Evolutionary conservation across 352 stramenopile species (phyloP), one percentile per base, ranked within the genome.

Genomic region (Phytophthora megakarya): DNA sequence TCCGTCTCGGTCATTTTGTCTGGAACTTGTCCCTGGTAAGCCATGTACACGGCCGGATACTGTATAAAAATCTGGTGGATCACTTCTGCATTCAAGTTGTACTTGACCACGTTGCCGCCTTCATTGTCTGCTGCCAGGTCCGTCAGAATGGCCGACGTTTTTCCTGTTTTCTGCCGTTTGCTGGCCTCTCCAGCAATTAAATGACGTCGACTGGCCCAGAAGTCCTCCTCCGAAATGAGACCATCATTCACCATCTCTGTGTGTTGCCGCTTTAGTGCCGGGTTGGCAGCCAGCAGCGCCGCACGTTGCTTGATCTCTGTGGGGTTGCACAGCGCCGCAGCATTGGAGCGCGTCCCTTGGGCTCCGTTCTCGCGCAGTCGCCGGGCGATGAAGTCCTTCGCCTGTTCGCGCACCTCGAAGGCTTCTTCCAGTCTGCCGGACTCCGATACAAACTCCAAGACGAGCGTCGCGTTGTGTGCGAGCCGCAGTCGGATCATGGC

Each of bases 51-150:
- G 2, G 86, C 85, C 38, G 87, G 87, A 66, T 94, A 96, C 69
- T 96, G 87, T 50, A 93, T 89, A 33, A 96, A 96, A 56, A 96
- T 96, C 73, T 96, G 87, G 58, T 96, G 87, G 63, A 96, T 94
- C 43, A 94, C 87, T 23, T 96, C 85, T 1, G 86, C 85, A 42
- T 96, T 96, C 45, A 96, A 69, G 38, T 96, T 96, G 70, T 96
- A 96, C 70, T 96, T 96, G 71, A 96, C 81, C 23, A 90, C 81
- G 35, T 93, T 90, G 11, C 84, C 82, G 22, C 75, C 72, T 6
- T 90, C 85, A 59, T 86, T 93, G 42, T 93, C 75, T 11, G 80
- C 83, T 26, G 81, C 71, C 21, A 96, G 53, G 43, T 96, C 87
- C 13, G 87, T 93, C 42, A 96, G 50, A 22, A 96, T 93, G 13